A percentile compares a stretch with the other conserved stretches of the same genome.
These are phyloP conservation scores for Orbilia ellipsospora DNA, from an alignment of 2,329 filamentous ascomycete genomes.

Conservation along the genomic window DNA sequence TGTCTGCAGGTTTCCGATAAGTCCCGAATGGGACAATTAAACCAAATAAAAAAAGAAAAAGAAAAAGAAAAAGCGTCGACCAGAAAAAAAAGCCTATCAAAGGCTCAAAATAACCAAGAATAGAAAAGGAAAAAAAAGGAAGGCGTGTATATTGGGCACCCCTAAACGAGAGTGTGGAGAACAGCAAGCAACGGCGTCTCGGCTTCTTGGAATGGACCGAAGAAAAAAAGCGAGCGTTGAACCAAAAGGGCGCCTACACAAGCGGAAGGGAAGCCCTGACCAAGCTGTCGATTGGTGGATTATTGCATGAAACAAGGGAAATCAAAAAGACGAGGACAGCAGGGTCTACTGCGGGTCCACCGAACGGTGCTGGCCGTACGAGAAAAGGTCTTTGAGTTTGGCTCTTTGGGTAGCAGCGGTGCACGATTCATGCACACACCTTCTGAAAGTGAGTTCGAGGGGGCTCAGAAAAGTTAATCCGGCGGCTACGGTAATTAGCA, in stretches of 20 bases:
- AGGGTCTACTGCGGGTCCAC: constrained; percentile 51
- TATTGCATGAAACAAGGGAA: constrained; percentile 53
- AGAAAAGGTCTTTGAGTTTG: constrained; percentile 28
- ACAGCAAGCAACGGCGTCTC: constrained; percentile 9
- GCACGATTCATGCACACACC: constrained; percentile 45
- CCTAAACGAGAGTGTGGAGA: constrained; percentile 17
- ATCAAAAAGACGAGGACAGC: constrained; percentile 32
- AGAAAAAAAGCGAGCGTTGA: constrained; percentile 12
- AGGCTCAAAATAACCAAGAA: constrained; percentile 31
- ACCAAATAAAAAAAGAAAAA: constrained; percentile 6
- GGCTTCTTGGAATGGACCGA: background rate
- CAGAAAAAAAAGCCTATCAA: constrained; percentile 35
- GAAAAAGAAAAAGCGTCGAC: constrained; percentile 15
- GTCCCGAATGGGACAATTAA: constrained; percentile 41
- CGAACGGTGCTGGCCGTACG: constrained; percentile 27
- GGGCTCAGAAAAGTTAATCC: constrained; percentile 26
- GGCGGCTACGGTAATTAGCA: constrained; percentile 46
- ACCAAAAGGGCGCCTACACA: constrained; percentile 40
- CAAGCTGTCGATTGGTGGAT: constrained; percentile 26
- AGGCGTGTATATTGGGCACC: constrained; percentile 6
- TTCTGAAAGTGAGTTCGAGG: constrained; percentile 24
- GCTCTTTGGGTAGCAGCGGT: constrained; percentile 10
- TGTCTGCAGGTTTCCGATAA: constrained; percentile 21
- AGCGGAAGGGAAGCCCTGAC: constrained; percentile 21
- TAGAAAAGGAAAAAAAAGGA: constrained; percentile 27